These are phyloP conservation scores for Irpex sp. DNA, from an alignment of 1,284 basidiomycete species.

Conservation along the genomic window DNA sequence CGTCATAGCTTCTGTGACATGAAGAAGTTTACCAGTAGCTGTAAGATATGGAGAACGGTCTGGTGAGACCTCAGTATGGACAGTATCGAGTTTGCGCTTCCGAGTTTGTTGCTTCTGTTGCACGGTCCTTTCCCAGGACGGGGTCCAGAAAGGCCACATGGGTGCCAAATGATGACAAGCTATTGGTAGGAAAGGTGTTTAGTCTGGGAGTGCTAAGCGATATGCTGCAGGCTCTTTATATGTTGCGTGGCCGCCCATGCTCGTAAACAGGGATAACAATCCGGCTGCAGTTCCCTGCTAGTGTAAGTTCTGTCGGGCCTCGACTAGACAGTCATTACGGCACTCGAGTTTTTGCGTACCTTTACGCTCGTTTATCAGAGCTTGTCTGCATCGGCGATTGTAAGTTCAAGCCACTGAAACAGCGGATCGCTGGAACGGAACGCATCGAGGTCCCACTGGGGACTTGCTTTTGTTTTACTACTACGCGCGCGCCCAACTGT, in stretches of 20 bases:
- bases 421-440: not conserved
- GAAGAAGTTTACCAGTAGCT: constrained; percentile 17
- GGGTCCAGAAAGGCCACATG: constrained; percentile 40
- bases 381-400: not conserved
- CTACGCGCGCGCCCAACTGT: too few relatives aligned
- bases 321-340: not conserved
- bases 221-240: not conserved
- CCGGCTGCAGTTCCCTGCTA: not conserved
- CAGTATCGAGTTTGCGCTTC: constrained; percentile 24
- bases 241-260: not conserved
- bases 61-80: constrained; percentile 16
- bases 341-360: not conserved
- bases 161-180: not conserved
- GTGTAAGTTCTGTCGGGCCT: not conserved
- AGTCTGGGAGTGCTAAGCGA: not conserved
- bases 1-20: not conserved
- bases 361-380: not conserved
- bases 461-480: not conserved
- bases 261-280: not conserved
- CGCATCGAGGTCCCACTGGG: not conserved
- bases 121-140: constrained; percentile 28
- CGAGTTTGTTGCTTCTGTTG: constrained; percentile 33
- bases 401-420: not conserved
- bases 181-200: not conserved
- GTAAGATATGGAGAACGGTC: constrained; percentile 14